Evolutionary conservation across 1,139 yeast genomes (phyloP).

Genomic region (Suzukiozyma palmioleophila): DNA sequence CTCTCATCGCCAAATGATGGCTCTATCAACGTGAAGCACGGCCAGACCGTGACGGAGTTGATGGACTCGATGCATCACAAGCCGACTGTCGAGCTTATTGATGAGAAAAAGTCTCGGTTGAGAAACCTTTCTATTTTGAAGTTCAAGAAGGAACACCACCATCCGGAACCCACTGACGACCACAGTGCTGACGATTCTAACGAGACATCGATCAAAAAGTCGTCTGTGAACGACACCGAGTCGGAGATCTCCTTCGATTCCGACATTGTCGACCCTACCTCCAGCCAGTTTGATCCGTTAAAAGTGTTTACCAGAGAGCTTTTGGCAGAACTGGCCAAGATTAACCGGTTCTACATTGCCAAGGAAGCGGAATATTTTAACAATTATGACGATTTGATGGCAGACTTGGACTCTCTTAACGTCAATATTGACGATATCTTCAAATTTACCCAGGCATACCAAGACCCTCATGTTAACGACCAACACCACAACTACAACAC

Average conservation of each 20-base stretch:
- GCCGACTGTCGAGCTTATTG: background rate
- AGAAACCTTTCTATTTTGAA: background rate
- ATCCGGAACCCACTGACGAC: background rate
- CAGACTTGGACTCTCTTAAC: conserved; percentile 29
- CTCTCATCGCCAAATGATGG: conserved; percentile 8
- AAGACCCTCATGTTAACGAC: conserved; percentile 15
- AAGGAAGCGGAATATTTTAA: conserved; percentile 46
- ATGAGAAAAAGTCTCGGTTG: background rate
- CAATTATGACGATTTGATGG: conserved; percentile 43
- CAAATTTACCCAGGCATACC: conserved; percentile 25
- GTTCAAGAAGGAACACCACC: background rate
- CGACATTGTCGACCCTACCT: conserved; percentile 15
- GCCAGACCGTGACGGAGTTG: background rate
- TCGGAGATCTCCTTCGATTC: background rate
- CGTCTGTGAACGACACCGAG: background rate
- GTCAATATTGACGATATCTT: conserved; percentile 28
- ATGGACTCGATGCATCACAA: background rate
- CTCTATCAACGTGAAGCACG: background rate
- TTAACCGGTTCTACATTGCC: conserved; percentile 48
- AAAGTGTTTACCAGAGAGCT: conserved; percentile 48
- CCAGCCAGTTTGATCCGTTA: conserved; percentile 37
- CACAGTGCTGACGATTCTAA: background rate
- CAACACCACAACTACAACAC: conserved; percentile 22
- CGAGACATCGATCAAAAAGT: background rate
- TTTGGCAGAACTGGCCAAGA: conserved; percentile 51